Percentiles rank a stretch among this genome's conserved stretches.
These are phyloP conservation scores for Phytophthora colocasiae DNA, from an alignment of 352 stramenopile genomes.

Conservation along the genomic window DNA sequence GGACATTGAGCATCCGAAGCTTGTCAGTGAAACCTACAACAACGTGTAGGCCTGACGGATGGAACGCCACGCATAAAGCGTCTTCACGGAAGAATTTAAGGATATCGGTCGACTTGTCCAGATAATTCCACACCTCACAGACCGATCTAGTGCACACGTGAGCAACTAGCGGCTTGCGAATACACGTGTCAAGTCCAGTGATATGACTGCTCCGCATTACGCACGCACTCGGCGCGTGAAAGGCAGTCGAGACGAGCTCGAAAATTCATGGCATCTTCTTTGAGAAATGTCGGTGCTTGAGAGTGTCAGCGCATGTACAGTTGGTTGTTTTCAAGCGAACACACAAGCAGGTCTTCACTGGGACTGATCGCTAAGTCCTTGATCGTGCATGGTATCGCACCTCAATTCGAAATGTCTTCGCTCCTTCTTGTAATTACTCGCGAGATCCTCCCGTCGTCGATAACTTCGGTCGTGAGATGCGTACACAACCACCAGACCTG, in stretches of 20 bases:
- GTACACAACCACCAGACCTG: constrained; percentile 73
- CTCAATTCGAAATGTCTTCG: constrained; percentile 90
- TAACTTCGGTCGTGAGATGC: constrained; percentile 89
- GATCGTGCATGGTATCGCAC: constrained; percentile 81
- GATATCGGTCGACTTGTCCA: constrained; percentile 92
- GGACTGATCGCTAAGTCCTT: constrained; percentile 88
- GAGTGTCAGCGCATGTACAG: constrained; percentile 91
- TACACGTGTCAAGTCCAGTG: constrained; percentile 93
- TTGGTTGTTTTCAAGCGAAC: constrained; percentile 89
- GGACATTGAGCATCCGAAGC: constrained; percentile 93
- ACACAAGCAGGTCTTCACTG: constrained; percentile 91
- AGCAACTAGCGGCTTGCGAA: constrained; percentile 93
- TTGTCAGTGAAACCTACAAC: constrained; percentile 95
- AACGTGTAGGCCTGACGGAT: constrained; percentile 90
- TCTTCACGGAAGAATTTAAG: constrained; percentile 94
- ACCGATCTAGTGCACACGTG: constrained; percentile 92
- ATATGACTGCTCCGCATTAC: constrained; percentile 72
- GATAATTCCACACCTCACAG: constrained; percentile 96
- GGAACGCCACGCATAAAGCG: constrained; percentile 87
- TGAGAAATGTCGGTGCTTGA: constrained; percentile 93
- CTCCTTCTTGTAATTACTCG: constrained; percentile 93
- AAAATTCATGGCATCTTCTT: constrained; percentile 96
- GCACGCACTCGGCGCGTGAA: constrained; percentile 86
- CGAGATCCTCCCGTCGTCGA: constrained; percentile 70
- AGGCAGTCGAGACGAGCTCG: constrained; percentile 88